Evolutionary conservation across 148 eudicot species (phyloP), one percentile per base, ranked within the genome.

Genomic region (Amaranthus cruentus): DNA sequence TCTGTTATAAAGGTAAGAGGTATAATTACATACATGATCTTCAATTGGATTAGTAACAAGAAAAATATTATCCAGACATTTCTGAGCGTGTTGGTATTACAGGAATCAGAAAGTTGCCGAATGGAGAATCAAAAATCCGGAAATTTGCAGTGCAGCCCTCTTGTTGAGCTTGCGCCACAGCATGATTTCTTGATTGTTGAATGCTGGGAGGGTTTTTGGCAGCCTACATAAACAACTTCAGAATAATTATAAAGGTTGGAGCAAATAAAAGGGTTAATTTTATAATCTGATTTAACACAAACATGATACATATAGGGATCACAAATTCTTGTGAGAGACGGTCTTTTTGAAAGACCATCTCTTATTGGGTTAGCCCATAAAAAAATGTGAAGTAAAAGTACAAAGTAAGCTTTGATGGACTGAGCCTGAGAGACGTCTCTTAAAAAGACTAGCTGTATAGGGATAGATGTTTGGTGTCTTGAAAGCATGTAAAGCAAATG

Each of bases 21-120:
- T 7, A 9, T 12, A 70, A 57, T 28, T 47, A 47, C 75, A 55
- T 44, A 75, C 66, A 43, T 6, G 50, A 44, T 53, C 61, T 52
- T 42, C 6, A 62, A 50, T 52, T 6, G 47, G 55, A 18, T 43
- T 63, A 15, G 47, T 21, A 10, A 7, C 53, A 38, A 44, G 48
- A 66, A 3, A 38, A 5, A 15, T 55, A 28, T 81, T 75, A 86
- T 55, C 82, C 83, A 79, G 85, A 86, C 42, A 92, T 82, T 72
- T 92, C 98, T 12, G 87, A 87, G 62, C 86, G 90, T 70, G 96
- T 84, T 78, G 96, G 98, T 83, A 90, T 78, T 4, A 81, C 93
- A 7, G 98, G 98, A 52, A 93, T 78, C 28, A 93, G 87, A 75
- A 83, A 93, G 81, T 92, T 92, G 47, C 98, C 93, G 73, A 82